Conservation (phyloP, 2,329 filamentous ascomycete genomes). For the Penicillium sp. region DNA sequence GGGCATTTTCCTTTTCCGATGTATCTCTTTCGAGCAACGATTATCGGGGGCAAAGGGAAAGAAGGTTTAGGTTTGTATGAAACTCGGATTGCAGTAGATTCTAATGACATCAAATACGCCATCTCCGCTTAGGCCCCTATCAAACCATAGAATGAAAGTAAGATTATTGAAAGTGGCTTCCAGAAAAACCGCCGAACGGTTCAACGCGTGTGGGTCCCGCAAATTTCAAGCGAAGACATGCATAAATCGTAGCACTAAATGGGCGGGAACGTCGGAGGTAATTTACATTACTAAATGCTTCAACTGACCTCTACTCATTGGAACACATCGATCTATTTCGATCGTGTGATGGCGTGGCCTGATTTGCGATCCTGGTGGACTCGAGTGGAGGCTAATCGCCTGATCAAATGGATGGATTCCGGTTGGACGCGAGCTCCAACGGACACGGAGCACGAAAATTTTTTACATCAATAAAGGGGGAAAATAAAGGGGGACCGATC, state of each 20-base stretch:
- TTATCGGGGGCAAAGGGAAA: no score
- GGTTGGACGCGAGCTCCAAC: neutral
- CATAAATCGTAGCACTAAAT: neutral
- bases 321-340: neutral
- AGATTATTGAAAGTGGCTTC: conserved; percentile 1
- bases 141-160: neutral
- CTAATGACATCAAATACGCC: neutral
- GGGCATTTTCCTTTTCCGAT: neutral
- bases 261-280: neutral
- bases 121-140: neutral
- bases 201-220: conserved; percentile 8
- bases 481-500: neutral
- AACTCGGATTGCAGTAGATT: neutral
- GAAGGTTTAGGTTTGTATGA: neutral
- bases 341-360: conserved; percentile 20
- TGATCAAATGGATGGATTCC: conserved; percentile 9
- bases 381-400: conserved; percentile 9
- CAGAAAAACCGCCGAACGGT: neutral
- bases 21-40: no score
- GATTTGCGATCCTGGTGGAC: conserved; percentile 5
- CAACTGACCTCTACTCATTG: neutral
- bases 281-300: neutral
- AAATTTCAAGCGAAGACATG: neutral
- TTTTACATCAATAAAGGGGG: neutral
- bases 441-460: neutral